A percentile compares a stretch with the other conserved stretches of the same genome.
These are phyloP conservation scores for Colletotrichum sp. DNA, from an alignment of 2,329 filamentous ascomycete genomes.

Conservation along the genomic window DNA sequence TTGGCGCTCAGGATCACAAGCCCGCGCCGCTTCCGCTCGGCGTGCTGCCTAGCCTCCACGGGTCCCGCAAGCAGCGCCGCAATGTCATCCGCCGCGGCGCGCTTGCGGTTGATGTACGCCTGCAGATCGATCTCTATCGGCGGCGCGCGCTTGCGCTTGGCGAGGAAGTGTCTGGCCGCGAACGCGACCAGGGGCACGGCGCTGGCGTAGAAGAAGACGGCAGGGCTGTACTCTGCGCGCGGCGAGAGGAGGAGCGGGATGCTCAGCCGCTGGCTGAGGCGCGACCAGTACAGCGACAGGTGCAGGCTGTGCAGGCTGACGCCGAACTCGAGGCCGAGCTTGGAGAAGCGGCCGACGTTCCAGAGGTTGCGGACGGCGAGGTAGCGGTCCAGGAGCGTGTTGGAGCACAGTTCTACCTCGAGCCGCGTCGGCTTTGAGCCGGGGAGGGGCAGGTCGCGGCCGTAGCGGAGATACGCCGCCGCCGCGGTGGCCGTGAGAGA, in stretches of 20 bases:
- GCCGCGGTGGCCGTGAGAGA: constrained; percentile 32
- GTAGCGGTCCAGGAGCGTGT: constrained; percentile 38
- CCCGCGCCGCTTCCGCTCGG: constrained; percentile 38
- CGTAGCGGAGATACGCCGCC: constrained; percentile 42
- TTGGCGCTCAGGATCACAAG: constrained; percentile 56
- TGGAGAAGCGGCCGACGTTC: constrained; percentile 44
- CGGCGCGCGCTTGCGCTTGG: neutral
- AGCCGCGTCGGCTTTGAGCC: constrained; percentile 33
- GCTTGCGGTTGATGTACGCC: constrained; percentile 35
- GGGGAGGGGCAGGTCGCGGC: constrained; percentile 35
- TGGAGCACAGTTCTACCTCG: constrained; percentile 48
- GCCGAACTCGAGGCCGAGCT: constrained; percentile 49
- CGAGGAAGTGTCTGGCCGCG: constrained; percentile 38
- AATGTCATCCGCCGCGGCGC: constrained; percentile 50
- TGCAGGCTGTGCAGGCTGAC: constrained; percentile 46
- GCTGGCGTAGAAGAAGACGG: constrained; percentile 41
- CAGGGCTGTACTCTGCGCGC: constrained; percentile 27
- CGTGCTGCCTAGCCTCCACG: constrained; percentile 42
- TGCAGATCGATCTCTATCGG: constrained; percentile 15
- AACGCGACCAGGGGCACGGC: constrained; percentile 45
- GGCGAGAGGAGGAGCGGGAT: constrained; percentile 47
- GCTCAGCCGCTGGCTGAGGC: constrained; percentile 47
- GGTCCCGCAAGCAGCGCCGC: constrained; percentile 45
- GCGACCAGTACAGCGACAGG: constrained; percentile 52
- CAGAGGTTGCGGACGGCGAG: constrained; percentile 50